Evolutionary conservation across 768 basidiomycete genomes (phyloP), one percentile per base, ranked within the genome.

Genomic region (Hygrocybe coccinea): DNA sequence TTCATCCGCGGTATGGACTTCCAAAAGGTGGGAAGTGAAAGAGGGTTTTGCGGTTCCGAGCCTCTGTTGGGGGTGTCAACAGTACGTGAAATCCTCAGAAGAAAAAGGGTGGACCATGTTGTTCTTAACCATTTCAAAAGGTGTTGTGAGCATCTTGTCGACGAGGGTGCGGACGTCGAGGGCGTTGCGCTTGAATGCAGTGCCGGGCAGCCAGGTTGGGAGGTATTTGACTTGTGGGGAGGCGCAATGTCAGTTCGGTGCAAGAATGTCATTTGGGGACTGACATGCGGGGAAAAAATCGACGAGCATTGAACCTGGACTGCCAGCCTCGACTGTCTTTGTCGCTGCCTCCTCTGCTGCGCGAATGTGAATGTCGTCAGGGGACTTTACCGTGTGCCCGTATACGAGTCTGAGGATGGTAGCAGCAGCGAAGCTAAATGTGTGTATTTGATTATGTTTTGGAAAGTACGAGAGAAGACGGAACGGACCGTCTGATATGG

Each of bases 381-480:
- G 66, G 11, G 77, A 77, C 29, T 66, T 66, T 44, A 79, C 71
- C 22, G 74, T 71, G 57, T 73, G 72, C 3, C 78, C 78, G 62
- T 80, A 79, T 3, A 77, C 76, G 60, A 80, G 74, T 55, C 75
- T 74, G 43, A 79, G 65, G 49, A 80, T 79, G 10, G 74, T 76
- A 15, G 73, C 75, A 22, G 78, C 78, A 5, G 76, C 73, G 59
- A 67, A 79, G 60, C 79, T 80, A 51, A 14, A 19, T 17, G 25
- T 8, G 9, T 22, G 22, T 9, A 3, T n/a, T 46, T 19, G 17
- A 22, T 46, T 12, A 11, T 45, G 45, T 45, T 21, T 19, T 15
- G 19, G 2, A 9, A 54, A 8, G 15, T 15, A 7, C 44, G 35
- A 21, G 15, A 17, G 12, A 29, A 34, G 50, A 38, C 25, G 24